These are phyloP conservation scores for Backusella parvicylindrica DNA, from an alignment of 192 early-diverging fungal species.

Conservation along the genomic window DNA sequence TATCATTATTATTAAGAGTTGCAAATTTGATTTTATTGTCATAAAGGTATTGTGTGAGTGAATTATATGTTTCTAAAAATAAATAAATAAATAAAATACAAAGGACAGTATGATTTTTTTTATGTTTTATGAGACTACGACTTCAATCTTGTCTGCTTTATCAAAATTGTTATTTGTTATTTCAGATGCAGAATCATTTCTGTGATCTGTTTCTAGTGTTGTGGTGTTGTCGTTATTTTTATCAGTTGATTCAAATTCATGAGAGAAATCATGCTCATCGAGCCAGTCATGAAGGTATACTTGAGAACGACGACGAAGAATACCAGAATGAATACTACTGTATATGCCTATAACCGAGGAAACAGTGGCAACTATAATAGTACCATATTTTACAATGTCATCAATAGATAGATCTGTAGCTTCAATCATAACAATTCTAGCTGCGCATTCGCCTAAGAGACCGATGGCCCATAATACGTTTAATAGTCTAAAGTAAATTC, in stretches of 20 bases:
- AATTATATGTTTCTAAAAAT: not conserved
- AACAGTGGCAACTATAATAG: conserved; percentile 25
- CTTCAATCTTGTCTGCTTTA: not conserved
- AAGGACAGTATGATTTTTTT: not conserved
- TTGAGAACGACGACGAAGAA: not conserved
- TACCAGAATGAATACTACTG: not conserved
- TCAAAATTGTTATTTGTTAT: not conserved
- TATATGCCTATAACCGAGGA: not conserved
- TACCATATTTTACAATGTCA: conserved; percentile 36
- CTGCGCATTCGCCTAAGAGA: conserved; percentile 35
- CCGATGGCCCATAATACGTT: conserved; percentile 35
- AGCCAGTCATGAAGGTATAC: not conserved
- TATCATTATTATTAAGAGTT: not conserved
- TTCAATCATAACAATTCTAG: conserved; percentile 36
- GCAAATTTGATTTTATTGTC: not conserved
- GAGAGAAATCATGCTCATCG: not conserved
- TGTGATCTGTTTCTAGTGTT: not conserved
- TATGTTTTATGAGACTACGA: not conserved
- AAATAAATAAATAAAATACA: not conserved
- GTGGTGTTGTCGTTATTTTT: not conserved
- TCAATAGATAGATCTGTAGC: conserved; percentile 29
- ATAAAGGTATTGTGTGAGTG: not conserved
- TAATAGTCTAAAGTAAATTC: conserved; percentile 9
- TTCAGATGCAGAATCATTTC: not conserved
- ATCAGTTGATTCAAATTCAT: not conserved